Evolutionary conservation across 257 asterid genomes (phyloP), one percentile per base, ranked within the genome.

Genomic region (Solanum medicagineum): DNA sequence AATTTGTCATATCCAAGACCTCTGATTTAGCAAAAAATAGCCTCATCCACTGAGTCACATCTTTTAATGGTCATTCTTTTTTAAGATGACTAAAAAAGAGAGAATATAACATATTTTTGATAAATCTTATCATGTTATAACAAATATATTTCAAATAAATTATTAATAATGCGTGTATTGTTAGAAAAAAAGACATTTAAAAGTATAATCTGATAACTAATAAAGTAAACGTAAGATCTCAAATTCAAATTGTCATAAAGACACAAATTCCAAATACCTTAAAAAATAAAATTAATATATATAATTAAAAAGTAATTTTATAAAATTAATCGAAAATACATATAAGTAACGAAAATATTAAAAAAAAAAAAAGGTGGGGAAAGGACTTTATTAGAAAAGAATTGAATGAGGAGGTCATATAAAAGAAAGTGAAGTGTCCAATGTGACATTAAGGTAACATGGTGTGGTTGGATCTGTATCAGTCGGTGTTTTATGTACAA

Each of bases 401-500:
- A 91, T 73, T 85, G 82, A 90, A 89, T 89, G 92, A 40, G 84
- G 80, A 32, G 75, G 29, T 79, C 86, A 91, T 86, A 45, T 24
- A 42, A 83, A 88, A 79, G 80, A 81, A 15, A 47, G 14, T 81
- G 87, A 88, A 87, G 82, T 87, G 90, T 86, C 87, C 26, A 77
- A 87, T 86, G 91, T 84, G 89, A 82, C 77, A 60, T 68, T 82
- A 87, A 68, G 85, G 73, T 68, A 84, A 81, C 63, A 70, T 69
- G 77, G 83, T 80, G 57, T 66, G 75, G 85, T 87, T 86, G 86
- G 79, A 85, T 91, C 80, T 88, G 87, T n/a, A n/a, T 89, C 88
- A 86, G 59, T 82, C 73, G 59, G 40, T 86, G 84, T 17, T 22
- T 24, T 24, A 57, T 84, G 91, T 87, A 85, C 89, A 88, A 87